Conservation (phyloP, 495 filamentous ascomycete genomes). For the Penicillium canariense region DNA sequence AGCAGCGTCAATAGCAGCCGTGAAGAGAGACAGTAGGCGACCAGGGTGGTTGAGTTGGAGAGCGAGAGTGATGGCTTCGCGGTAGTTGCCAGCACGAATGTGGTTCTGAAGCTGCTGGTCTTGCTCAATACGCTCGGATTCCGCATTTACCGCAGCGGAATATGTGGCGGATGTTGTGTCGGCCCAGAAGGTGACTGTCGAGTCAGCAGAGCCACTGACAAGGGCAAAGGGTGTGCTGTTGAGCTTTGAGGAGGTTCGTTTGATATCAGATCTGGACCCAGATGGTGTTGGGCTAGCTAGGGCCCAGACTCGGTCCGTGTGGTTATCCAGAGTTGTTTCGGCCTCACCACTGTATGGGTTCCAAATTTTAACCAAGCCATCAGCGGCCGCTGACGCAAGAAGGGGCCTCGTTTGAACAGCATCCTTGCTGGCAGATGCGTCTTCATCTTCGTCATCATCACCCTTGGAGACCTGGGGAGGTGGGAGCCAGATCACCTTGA, state of each 20-base stretch:
- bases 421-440: slow-evolving; percentile 23
- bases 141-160: slow-evolving; percentile 62
- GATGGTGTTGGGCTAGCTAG: slow-evolving; percentile 65
- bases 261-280: slow-evolving; percentile 38
- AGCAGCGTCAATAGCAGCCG: slow-evolving; percentile 65
- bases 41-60: slow-evolving; percentile 91
- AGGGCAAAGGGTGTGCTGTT: slow-evolving; percentile 57
- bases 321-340: slow-evolving; percentile 88
- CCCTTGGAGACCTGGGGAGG: slow-evolving; percentile 46
- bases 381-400: slow-evolving; percentile 84
- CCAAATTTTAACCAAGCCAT: slow-evolving; percentile 98
- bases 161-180: slow-evolving; percentile 85
- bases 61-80: slow-evolving; percentile 87
- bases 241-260: slow-evolving; percentile 29
- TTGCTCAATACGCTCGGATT: slow-evolving; percentile 79
- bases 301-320: slow-evolving; percentile 91
- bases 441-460: slow-evolving; percentile 39
- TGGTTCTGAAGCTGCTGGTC: slow-evolving; percentile 91
- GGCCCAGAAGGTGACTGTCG: slow-evolving; percentile 89
- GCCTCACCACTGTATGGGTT: slow-evolving; percentile 75
- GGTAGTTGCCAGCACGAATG: slow-evolving; percentile 79
- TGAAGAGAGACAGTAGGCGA: slow-evolving; percentile 79
- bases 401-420: slow-evolving; percentile 47
- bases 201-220: slow-evolving; percentile 86
- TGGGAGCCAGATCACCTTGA: slow-evolving; percentile 89